Base-by-base conservation (phyloP, 1,139 yeast species). In the Yamadazyma atmosphaerica region DNA sequence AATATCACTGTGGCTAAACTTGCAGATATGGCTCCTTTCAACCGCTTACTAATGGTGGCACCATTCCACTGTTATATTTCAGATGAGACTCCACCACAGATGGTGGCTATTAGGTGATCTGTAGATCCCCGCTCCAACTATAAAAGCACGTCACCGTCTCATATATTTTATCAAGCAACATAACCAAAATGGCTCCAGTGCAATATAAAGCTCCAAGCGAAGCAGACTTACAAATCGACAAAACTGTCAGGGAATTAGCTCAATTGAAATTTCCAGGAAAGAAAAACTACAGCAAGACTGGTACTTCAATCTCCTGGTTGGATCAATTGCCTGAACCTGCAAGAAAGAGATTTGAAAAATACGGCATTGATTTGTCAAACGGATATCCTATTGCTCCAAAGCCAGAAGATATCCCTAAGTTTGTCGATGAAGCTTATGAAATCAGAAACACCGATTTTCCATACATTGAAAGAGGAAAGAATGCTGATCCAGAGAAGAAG, bases 401-500 rank as follows among this genome's bases (percentile, higher is more conserved):
- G 11, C 43, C 41, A 14, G 59, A 54, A 32, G 47, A 52, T 17
- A 65, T 74, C 35, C 82, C 83, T n/a, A 63, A 66, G 22, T 78
- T 61, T 49, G 55, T 76, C 13, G 82, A 78, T 46, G 81, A 78
- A 45, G 82, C 81, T 3, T 55, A 42, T 38, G 64, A 60, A 7
- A 60, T 76, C 31, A 68, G 81, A 54, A 60, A 61, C 39, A 54
- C 63, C 38, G 74, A 61, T 21, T 59, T 54, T 47, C 68, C 64
- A 17, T 76, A 68, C 46, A 55, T 65, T 38, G 79, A 74, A 43
- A 56, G 79, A 45, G 81, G 75, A 31, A 59, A 57, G 39, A 62
- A 63, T 45, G 81, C 80, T 24, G 80, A 75, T 46, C 76, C 76
- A 4, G 79, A 73, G 43, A 75, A 75, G 63, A 74, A 70, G 52